A percentile compares a stretch with the other conserved stretches of the same genome.
phyloP scores from a whole-genome alignment of 805 yeast species.

The Saccharomycopsis oosterbeekiorum region DNA sequence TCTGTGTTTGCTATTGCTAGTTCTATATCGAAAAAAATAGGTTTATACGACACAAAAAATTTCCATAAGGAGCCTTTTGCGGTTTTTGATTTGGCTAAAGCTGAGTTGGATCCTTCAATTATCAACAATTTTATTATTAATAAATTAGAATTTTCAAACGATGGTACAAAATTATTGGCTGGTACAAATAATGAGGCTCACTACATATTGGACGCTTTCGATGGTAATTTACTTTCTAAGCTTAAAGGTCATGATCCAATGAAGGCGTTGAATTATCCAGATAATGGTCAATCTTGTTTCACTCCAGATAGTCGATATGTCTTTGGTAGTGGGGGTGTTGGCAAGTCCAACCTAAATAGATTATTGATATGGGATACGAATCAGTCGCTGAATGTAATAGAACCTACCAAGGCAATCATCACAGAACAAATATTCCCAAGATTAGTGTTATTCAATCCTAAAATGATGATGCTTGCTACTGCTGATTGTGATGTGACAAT shows the following conservation, averaged over 20 bases:
- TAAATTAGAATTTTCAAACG: constrained; percentile 70
- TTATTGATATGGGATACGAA: constrained; percentile 40
- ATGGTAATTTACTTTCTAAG: constrained; percentile 40
- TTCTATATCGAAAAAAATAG: constrained; percentile 33
- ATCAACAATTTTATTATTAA: constrained; percentile 33
- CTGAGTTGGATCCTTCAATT: constrained; percentile 18
- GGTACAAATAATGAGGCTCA: constrained; percentile 38
- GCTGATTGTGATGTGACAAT: constrained; percentile 45
- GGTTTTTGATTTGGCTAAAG: constrained; percentile 28
- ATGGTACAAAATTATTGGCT: constrained; percentile 55
- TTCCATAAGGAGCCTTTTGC: constrained; percentile 51
- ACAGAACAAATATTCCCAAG: constrained; percentile 33
- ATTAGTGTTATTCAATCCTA: constrained; percentile 52
- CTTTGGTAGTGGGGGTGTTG: constrained; percentile 47
- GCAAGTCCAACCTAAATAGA: constrained; percentile 24
- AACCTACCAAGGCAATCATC: constrained; percentile 19
- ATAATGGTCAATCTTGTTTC: constrained; percentile 48
- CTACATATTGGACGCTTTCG: constrained; percentile 59
- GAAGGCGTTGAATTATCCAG: constrained; percentile 34
- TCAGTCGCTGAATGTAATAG: constrained; percentile 3
- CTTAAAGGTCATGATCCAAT: constrained; percentile 41
- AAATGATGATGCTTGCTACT: constrained; percentile 48
- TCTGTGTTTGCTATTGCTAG: constrained; percentile 64
- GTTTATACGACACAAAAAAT: constrained; percentile 52
- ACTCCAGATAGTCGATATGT: constrained; percentile 61